Conservation (phyloP, 2,329 filamentous ascomycete species). For the Rugonectria rugulosa region DNA sequence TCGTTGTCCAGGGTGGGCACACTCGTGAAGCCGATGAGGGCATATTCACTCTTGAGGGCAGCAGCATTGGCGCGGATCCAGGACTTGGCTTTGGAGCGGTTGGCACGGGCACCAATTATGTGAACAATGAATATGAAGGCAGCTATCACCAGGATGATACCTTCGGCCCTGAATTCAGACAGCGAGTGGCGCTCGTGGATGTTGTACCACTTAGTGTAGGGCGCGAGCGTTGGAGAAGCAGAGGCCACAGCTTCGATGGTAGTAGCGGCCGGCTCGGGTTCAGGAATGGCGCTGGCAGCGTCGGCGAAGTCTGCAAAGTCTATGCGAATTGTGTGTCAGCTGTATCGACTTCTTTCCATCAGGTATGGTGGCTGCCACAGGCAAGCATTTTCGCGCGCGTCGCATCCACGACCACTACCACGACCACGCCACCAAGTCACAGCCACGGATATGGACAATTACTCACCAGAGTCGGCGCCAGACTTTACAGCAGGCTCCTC, state of each 20-base stretch:
- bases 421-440: not conserved
- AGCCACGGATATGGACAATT: not conserved
- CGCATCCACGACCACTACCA: conserved; percentile 12
- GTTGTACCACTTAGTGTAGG: conserved; percentile 96
- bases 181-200: conserved; percentile 88
- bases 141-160: conserved; percentile 79
- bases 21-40: conserved; percentile 80
- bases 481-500: conserved; percentile 50
- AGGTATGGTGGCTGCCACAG: not conserved
- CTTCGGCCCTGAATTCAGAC: conserved; percentile 88
- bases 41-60: conserved; percentile 80
- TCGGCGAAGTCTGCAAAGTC: conserved; percentile 95
- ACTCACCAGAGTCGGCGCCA: conserved; percentile 71
- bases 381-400: conserved; percentile 13
- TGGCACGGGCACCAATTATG: conserved; percentile 79
- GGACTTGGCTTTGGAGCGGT: conserved; percentile 78
- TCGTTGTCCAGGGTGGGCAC: conserved; percentile 57
- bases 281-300: conserved; percentile 71
- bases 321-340: conserved; percentile 50
- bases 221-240: conserved; percentile 60
- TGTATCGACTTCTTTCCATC: conserved; percentile 3
- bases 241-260: conserved; percentile 53
- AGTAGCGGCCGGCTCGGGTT: conserved; percentile 56
- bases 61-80: conserved; percentile 82
- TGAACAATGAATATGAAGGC: conserved; percentile 79